Evolutionary conservation across 1,284 basidiomycete genomes (phyloP).

Genomic region (Tilletia walkeri): DNA sequence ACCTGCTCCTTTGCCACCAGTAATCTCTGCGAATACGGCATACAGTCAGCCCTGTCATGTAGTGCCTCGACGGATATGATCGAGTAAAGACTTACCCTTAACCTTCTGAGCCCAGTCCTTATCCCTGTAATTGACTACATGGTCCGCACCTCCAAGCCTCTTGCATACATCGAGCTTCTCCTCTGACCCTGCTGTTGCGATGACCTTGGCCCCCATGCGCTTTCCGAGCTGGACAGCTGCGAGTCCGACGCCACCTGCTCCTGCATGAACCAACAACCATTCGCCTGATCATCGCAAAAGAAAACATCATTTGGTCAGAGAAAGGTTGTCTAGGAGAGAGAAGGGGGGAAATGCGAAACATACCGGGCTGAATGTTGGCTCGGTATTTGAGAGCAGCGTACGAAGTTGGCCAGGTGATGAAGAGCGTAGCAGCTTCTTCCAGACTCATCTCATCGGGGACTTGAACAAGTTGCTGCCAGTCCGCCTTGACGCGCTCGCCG

Average conservation of each 20-base stretch:
- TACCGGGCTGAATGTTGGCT: constrained; percentile 38
- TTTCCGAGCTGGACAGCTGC: constrained; percentile 47
- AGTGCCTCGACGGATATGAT: neutral
- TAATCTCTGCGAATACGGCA: constrained; percentile 29
- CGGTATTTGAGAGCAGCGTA: constrained; percentile 46
- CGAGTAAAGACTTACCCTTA: constrained; percentile 29
- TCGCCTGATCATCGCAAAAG: neutral
- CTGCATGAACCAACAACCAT: constrained; percentile 37
- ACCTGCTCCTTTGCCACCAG: constrained; percentile 36
- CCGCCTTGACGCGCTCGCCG: constrained; percentile 61
- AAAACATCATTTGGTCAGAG: neutral
- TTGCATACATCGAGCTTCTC: constrained; percentile 48
- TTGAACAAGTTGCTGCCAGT: constrained; percentile 40
- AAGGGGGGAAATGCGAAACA: constrained; percentile 23
- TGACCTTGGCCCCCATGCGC: constrained; percentile 46
- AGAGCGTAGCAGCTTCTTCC: constrained; percentile 65
- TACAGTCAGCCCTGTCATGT: neutral
- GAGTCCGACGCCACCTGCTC: constrained; percentile 79
- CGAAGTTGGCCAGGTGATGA: constrained; percentile 48
- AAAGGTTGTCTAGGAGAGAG: neutral
- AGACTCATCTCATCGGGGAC: constrained; percentile 68
- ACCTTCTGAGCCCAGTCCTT: constrained; percentile 48
- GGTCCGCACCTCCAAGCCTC: constrained; percentile 42
- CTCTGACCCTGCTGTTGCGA: constrained; percentile 43
- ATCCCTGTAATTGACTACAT: constrained; percentile 47